Conservation (phyloP, 1,284 basidiomycete genomes). For the Taiwanofungus camphoratus region DNA sequence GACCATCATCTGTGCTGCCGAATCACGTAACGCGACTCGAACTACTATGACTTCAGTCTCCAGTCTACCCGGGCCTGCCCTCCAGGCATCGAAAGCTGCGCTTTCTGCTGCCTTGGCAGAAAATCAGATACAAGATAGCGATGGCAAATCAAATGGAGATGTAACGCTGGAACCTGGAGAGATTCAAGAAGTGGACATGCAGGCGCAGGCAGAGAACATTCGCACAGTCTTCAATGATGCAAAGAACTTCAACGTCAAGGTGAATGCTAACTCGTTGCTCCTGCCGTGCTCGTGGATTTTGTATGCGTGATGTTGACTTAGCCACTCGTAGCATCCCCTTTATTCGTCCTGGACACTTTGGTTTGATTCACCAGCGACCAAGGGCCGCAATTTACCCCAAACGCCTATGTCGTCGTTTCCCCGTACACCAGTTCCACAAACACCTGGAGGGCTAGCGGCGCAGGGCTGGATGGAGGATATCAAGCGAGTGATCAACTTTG, state of each 20-base stretch:
- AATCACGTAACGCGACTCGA: too few species aligned
- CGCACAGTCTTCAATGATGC: conserved; percentile 90
- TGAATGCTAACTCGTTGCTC: conserved; percentile 26
- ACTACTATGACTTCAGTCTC: conserved; percentile 3
- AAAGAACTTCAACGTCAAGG: conserved; percentile 89
- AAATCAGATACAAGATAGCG: conserved; percentile 29
- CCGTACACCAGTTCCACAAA: conserved; percentile 63
- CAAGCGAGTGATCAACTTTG: conserved; percentile 88
- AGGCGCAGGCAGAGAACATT: conserved; percentile 74
- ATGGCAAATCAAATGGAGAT: conserved; percentile 31
- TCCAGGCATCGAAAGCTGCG: conserved; percentile 71
- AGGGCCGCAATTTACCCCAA: conserved; percentile 82
- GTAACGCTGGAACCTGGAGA: conserved; percentile 56
- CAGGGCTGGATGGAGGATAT: conserved; percentile 98
- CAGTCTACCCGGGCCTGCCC: conserved; percentile 12
- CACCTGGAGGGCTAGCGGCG: conserved; percentile 55
- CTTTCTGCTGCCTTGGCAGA: conserved; percentile 64
- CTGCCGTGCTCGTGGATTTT: not conserved
- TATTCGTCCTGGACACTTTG: conserved; percentile 95
- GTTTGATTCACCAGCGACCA: conserved; percentile 92
- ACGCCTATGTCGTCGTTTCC: conserved; percentile 78
- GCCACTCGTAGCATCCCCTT: conserved; percentile 68
- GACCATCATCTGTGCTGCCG: too few species aligned
- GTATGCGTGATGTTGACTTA: conserved; percentile 2
- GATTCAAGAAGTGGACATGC: conserved; percentile 76